Evolutionary conservation across 345 rosid species (phyloP), one percentile per base, ranked within the genome.

Genomic region (Pistacia atlantica): DNA sequence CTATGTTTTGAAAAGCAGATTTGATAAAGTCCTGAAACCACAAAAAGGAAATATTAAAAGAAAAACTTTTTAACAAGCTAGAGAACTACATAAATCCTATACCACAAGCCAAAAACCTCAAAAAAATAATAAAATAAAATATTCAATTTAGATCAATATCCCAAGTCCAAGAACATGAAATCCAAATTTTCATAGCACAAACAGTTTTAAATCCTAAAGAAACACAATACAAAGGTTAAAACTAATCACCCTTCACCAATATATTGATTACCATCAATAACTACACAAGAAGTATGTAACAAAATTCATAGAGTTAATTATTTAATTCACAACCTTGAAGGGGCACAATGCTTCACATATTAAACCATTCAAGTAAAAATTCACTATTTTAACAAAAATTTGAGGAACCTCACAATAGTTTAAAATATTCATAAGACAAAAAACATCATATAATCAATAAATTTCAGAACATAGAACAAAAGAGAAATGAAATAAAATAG

Each of bases 1-100:
- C 90, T 76, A 93, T 96, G 64, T 87, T 90, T 70, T 82, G 80
- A 74, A 92, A 90, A 58, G 97, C 87, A 65, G 88, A 81, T 72
- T 83, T 83, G 62, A 93, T 83, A 17, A 71, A 76, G 42, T 91
- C 94, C 97, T 90, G 90, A 75, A 77, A 83, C 81, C 65, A 48
- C 22, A 37, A 65, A 28, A 69, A 67, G 37, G 28, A 14, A n/a
- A 79, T 14, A 48, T 1, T 55, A 71, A 58, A 11, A 71, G 28
- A 66, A 38, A 20, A 49, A 20, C 25, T 45, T 28, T 18, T 67
- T 18, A 17, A 51, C 73, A 62, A 74, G 17, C 38, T 57, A 65
- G 18, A 78, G 22, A 37, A 33, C 17, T 45, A 72, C 1, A 22
- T n/a, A 13, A 20, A 62, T 71, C 45, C 64, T 72, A 52, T 20